These are phyloP conservation scores for Podospora conica DNA, from an alignment of 495 filamentous ascomycete genomes.

Conservation along the genomic window DNA sequence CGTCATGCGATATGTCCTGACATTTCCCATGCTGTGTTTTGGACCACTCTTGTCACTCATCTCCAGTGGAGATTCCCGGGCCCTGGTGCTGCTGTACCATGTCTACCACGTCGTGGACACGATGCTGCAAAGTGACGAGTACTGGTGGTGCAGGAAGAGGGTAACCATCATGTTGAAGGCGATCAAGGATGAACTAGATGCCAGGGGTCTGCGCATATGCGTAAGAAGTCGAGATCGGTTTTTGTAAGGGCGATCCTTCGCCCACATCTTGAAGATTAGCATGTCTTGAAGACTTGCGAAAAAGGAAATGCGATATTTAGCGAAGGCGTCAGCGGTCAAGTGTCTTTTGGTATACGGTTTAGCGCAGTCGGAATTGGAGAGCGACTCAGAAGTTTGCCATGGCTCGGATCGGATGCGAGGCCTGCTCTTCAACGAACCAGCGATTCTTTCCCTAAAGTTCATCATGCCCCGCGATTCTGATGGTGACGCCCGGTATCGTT, in stretches of 20 bases:
- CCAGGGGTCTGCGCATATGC: conserved; percentile 16
- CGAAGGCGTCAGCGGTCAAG: background rate
- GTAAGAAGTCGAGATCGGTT: background rate
- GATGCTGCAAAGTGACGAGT: conserved; percentile 12
- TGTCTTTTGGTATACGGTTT: background rate
- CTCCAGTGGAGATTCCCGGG: conserved; percentile 19
- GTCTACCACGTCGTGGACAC: conserved; percentile 17
- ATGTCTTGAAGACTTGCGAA: background rate
- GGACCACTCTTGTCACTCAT: conserved; percentile 21
- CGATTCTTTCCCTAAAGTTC: conserved; percentile 18
- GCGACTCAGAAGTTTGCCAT: too few species aligned
- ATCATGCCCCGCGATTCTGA: conserved; percentile 24
- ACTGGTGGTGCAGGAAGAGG: conserved; percentile 23
- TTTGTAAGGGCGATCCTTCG: background rate
- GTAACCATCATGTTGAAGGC: conserved; percentile 13
- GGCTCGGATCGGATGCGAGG: background rate
- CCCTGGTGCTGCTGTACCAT: conserved; percentile 23
- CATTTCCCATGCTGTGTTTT: conserved; percentile 26
- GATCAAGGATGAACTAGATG: conserved; percentile 15
- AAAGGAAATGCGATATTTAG: background rate
- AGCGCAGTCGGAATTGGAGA: background rate
- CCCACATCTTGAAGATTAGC: background rate
- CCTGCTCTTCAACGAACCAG: background rate
- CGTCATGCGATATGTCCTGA: conserved; percentile 21
- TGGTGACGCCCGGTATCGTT: conserved; percentile 26